Conservation (phyloP, 495 filamentous ascomycete genomes). For the Penicillium turbatum region DNA sequence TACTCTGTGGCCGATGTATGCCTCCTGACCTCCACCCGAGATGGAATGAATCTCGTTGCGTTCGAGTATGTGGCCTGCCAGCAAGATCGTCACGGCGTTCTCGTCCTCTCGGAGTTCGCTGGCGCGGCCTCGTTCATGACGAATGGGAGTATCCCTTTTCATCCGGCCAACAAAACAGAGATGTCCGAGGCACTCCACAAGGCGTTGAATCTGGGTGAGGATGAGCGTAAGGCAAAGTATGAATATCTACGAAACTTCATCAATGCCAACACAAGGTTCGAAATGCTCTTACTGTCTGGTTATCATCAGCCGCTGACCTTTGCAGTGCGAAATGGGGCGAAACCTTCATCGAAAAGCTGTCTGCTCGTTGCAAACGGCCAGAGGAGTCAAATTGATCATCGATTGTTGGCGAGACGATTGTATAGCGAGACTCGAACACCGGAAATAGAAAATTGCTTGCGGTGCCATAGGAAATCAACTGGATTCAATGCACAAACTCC, state of each 20-base stretch:
- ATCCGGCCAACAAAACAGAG: slow-evolving; percentile 89
- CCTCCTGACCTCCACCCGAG: slow-evolving; percentile 83
- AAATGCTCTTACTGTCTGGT: background rate
- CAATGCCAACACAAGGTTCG: slow-evolving; percentile 75
- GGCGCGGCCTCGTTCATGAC: slow-evolving; percentile 78
- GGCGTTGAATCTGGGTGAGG: slow-evolving; percentile 77
- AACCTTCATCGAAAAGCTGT: slow-evolving; percentile 31
- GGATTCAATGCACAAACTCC: too few relatives aligned
- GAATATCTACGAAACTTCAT: slow-evolving; percentile 79
- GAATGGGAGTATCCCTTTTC: slow-evolving; percentile 80
- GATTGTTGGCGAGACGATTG: background rate
- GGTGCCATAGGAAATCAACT: background rate
- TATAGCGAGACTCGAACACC: background rate
- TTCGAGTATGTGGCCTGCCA: slow-evolving; percentile 96
- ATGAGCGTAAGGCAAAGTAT: slow-evolving; percentile 71
- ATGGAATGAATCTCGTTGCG: slow-evolving; percentile 95
- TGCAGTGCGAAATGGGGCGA: slow-evolving; percentile 39
- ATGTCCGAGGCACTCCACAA: slow-evolving; percentile 79
- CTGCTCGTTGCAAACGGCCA: slow-evolving; percentile 13
- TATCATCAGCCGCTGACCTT: slow-evolving; percentile 3
- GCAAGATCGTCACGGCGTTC: slow-evolving; percentile 73
- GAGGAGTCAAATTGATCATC: slow-evolving; percentile 8
- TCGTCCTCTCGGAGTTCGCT: slow-evolving; percentile 90
- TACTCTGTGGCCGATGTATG: slow-evolving; percentile 90
- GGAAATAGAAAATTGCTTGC: background rate